Percentiles rank a stretch among this genome's conserved stretches.
Evolutionary conservation across 345 rosid genomes (phyloP).

Genomic region (Hibiscus tridactylites): DNA sequence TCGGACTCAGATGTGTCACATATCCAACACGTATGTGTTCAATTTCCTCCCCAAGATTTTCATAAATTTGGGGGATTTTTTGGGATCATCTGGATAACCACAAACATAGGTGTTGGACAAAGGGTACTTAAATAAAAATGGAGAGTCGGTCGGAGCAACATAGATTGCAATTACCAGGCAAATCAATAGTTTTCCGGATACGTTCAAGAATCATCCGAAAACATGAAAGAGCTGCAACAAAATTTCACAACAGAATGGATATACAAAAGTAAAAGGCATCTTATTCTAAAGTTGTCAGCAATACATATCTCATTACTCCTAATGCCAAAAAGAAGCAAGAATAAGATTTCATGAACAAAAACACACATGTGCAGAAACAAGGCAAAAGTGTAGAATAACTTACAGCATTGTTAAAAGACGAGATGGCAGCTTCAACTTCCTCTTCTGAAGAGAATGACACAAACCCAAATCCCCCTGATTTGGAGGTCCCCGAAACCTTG

Average conservation of each 20-base stretch:
- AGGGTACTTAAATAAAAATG: not conserved
- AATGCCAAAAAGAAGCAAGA: not conserved
- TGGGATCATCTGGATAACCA: not conserved
- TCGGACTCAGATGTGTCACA: too few relatives aligned
- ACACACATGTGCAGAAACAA: not conserved
- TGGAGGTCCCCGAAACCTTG: conserved; percentile 80
- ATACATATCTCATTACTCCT: not conserved
- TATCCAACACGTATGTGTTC: too few relatives aligned
- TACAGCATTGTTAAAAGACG: conserved; percentile 66
- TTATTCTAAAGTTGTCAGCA: not conserved
- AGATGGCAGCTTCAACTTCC: conserved; percentile 67
- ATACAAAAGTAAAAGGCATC: not conserved
- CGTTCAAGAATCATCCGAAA: not conserved
- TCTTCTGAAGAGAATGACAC: conserved; percentile 75
- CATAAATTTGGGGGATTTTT: not conserved
- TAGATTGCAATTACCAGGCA: not conserved
- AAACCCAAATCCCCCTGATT: conserved; percentile 80
- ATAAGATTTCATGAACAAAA: not conserved
- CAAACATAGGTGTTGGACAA: not conserved
- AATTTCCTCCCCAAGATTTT: not conserved
- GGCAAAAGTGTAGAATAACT: conserved; percentile 23
- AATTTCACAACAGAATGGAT: not conserved
- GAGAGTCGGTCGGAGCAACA: not conserved
- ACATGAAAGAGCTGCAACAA: not conserved
- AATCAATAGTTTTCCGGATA: not conserved